Percentiles rank a stretch among this genome's conserved stretches.
Conservation (phyloP, 805 yeast species). For the Candida oleophila region DNA sequence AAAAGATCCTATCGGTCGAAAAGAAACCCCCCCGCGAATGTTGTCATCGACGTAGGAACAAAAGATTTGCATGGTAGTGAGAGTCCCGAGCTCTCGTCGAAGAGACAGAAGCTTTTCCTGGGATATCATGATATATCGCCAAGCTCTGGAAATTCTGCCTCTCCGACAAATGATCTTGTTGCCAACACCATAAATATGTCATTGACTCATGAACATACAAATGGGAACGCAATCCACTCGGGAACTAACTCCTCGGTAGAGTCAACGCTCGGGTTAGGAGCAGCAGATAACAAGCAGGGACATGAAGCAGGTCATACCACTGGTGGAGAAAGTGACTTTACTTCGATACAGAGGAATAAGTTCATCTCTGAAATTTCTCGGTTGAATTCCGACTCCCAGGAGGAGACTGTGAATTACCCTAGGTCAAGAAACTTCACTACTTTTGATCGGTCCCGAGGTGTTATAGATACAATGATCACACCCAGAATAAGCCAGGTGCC, state of each 20-base stretch:
- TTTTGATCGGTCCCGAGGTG: conserved; percentile 43
- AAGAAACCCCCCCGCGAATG: neutral
- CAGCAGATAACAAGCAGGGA: neutral
- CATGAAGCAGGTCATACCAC: neutral
- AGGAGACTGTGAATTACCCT: conserved; percentile 33
- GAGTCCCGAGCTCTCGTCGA: neutral
- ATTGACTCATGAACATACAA: neutral
- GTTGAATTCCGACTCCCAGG: conserved; percentile 32
- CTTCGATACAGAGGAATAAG: conserved; percentile 5
- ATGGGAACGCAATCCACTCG: neutral
- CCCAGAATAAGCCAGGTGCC: conserved; percentile 28
- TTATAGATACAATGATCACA: conserved; percentile 47
- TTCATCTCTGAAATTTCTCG: conserved; percentile 37
- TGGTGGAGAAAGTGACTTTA: conserved; percentile 1
- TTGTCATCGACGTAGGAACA: neutral
- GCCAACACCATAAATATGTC: neutral
- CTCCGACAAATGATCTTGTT: conserved; percentile 4
- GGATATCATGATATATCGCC: neutral
- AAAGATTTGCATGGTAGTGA: conserved; percentile 1
- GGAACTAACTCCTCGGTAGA: conserved; percentile 1
- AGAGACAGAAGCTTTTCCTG: neutral
- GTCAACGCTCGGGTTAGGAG: neutral
- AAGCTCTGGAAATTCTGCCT: neutral
- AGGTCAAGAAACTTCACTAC: conserved; percentile 24
- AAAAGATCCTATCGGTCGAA: conserved; percentile 46